Conservation (phyloP, 306 rosid species). For the Abrus precatorius region DNA sequence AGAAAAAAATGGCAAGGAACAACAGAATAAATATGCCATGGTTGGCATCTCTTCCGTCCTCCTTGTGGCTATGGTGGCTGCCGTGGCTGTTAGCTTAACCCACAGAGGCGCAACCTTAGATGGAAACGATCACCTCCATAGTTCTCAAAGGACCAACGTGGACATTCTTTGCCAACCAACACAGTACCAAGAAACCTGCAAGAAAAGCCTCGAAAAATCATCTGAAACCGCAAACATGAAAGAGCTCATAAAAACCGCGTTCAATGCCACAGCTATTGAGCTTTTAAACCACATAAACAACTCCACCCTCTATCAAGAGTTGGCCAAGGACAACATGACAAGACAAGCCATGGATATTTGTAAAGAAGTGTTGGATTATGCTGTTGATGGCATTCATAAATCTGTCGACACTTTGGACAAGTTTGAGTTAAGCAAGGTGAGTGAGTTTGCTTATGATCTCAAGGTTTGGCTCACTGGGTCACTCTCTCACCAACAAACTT, state of each 20-base stretch:
- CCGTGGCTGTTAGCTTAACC: not conserved
- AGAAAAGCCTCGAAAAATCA: constrained; percentile 31
- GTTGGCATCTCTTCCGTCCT: constrained; percentile 50
- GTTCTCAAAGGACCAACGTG: constrained; percentile 43
- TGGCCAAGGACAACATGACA: constrained; percentile 60
- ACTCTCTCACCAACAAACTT: constrained; percentile 68
- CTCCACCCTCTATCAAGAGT: constrained; percentile 47
- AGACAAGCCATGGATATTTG: constrained; percentile 68
- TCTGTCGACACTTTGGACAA: constrained; percentile 51
- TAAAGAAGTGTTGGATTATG: constrained; percentile 64
- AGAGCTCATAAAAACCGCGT: constrained; percentile 57
- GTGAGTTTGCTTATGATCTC: constrained; percentile 59
- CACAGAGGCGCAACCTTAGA: not conserved
- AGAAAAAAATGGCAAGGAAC: no score
- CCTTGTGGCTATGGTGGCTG: constrained; percentile 44
- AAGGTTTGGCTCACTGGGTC: constrained; percentile 74
- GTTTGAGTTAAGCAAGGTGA: constrained; percentile 52
- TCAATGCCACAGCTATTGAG: constrained; percentile 47
- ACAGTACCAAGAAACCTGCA: constrained; percentile 65
- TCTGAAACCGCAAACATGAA: constrained; percentile 55
- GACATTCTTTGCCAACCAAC: constrained; percentile 67
- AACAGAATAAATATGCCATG: constrained; percentile 7
- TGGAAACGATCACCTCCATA: not conserved
- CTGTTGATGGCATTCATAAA: constrained; percentile 57
- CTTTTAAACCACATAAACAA: constrained; percentile 47